Conservation (phyloP, 2,329 filamentous ascomycete species). For the Fusarium agapanthi region DNA sequence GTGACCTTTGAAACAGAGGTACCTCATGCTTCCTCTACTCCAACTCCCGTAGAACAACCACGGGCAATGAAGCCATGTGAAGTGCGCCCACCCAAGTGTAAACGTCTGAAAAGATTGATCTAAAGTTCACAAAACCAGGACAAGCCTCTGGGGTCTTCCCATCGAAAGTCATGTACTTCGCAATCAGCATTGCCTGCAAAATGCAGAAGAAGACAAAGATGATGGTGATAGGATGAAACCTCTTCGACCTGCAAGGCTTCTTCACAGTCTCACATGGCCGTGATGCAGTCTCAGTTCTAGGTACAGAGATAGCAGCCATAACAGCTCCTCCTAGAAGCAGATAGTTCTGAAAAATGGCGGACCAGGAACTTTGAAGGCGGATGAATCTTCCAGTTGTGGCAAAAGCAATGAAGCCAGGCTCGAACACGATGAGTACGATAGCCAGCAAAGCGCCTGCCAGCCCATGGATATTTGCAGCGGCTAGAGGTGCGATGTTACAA, state of each 20-base stretch:
- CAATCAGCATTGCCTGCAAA: slow-evolving; percentile 20
- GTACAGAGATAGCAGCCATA: neutral
- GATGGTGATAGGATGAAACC: neutral
- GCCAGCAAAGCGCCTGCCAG: neutral
- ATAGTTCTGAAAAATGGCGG: neutral
- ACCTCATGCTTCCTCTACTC: neutral
- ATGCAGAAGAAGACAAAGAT: slow-evolving; percentile 6
- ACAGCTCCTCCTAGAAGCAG: slow-evolving; percentile 13
- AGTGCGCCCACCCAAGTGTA: slow-evolving; percentile 24
- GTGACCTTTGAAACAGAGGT: neutral
- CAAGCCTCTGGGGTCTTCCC: neutral
- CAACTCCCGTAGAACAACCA: slow-evolving; percentile 16
- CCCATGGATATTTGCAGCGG: neutral
- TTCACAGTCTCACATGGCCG: neutral
- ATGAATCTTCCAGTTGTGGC: neutral
- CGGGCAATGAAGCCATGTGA: slow-evolving; percentile 16
- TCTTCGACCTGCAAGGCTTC: neutral
- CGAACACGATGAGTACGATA: neutral
- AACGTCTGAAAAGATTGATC: slow-evolving; percentile 18
- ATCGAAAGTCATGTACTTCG: slow-evolving; percentile 20
- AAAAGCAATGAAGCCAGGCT: neutral
- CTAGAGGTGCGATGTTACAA: neutral
- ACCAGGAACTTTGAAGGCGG: neutral
- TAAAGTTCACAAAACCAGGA: slow-evolving; percentile 35
- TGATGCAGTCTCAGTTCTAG: neutral